Evolutionary conservation across 2,329 filamentous ascomycete species (phyloP).

Genomic region (Diaporthe sp.): DNA sequence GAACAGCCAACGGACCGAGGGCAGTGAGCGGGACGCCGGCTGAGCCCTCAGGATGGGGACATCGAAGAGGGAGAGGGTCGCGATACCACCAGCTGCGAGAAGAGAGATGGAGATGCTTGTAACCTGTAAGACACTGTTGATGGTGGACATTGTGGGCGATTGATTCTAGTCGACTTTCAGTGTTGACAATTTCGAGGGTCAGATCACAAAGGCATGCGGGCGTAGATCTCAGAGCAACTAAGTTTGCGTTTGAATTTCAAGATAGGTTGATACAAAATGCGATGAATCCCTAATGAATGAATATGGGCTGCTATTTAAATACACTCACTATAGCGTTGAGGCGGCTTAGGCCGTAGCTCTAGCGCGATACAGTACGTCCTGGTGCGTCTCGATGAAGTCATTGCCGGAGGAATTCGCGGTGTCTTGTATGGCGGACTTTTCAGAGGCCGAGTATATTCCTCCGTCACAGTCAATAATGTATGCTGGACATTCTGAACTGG

Average conservation of each 20-base stretch:
- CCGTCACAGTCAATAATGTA: background rate
- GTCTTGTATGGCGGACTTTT: background rate
- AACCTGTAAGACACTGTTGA: constrained; percentile 39
- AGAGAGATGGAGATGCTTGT: constrained; percentile 49
- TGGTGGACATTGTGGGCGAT: constrained; percentile 3
- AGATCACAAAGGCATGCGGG: background rate
- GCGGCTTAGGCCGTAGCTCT: background rate
- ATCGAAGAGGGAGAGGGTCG: constrained; percentile 49
- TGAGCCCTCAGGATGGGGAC: constrained; percentile 48
- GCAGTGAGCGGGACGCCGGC: constrained; percentile 52
- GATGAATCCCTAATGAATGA: background rate
- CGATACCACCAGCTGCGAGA: constrained; percentile 50
- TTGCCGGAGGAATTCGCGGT: background rate
- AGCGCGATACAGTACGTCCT: background rate
- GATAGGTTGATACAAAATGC: background rate
- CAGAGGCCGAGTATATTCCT: constrained; percentile 2
- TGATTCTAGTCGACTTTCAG: no score
- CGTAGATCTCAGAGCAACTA: background rate
- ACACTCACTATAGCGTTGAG: no score
- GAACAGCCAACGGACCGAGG: constrained; percentile 52
- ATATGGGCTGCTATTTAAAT: background rate
- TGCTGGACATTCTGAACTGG: background rate
- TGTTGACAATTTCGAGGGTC: background rate
- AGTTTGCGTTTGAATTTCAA: background rate
- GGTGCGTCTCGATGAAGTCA: constrained; percentile 17